Evolutionary conservation across 2,329 filamentous ascomycete species (phyloP), one percentile per base, ranked within the genome.

Genomic region (Pezicula neosporulosa): DNA sequence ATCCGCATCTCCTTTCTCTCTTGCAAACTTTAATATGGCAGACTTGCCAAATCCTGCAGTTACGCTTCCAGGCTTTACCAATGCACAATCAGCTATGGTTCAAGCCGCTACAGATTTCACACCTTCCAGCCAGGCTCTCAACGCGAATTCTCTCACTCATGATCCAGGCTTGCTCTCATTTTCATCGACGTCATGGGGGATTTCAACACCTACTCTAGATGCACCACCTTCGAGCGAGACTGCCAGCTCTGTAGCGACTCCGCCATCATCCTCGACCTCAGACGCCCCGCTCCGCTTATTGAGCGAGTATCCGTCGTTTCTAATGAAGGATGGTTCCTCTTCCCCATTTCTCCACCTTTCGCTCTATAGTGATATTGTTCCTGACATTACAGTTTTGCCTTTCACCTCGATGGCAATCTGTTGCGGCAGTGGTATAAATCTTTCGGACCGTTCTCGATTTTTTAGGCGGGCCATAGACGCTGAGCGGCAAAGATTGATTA

Each of bases 391-490:
- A 4, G 53, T 51, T 35, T 48, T 61, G n/a, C 51, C 56, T 15
- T 45, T 48, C 36, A 56, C 55, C 15, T 57, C 59, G 13, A 62
- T 62, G 53, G 60, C 55, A 44, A 50, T 62, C 46, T 62, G 60
- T 49, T 60, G 56, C 27, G 54, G 53, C 10, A 52, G 51, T 45
- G 55, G 56, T 37, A 51, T 59, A 44, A 44, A 48, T 44, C 44
- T 47, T 18, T n/a, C 41, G 10, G 58, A 56, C 28, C 49, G 52
- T 6, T 48, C 39, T 35, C 46, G 49, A 16, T 63, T 59, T 41
- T 48, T 53, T 12, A 42, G 48, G 36, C 55, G 51, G 18, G 58
- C 58, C 6, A 60, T 61, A 50, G 53, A 59, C 13, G 50, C 54
- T 33, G 49, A 54, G 41, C 48, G 59, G n/a, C 53, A 58, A 36